phyloP scores from a whole-genome alignment of 1,284 basidiomycete species.

The Cutaneotrichosporon sp. region DNA sequence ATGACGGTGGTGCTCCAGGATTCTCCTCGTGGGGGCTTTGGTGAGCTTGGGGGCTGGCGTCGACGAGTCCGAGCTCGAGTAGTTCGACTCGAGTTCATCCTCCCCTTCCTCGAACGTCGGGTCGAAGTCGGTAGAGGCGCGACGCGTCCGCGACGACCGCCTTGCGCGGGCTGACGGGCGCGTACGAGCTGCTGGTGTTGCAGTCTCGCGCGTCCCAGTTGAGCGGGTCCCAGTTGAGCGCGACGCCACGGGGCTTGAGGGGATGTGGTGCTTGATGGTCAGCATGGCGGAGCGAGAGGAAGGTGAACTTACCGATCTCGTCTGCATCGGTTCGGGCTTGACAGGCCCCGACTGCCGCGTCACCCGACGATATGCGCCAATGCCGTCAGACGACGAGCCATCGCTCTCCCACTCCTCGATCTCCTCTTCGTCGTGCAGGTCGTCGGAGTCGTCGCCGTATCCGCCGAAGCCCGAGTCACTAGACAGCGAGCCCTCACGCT shows the following conservation, averaged over 20 bases:
- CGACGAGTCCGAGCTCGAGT: conserved; percentile 12
- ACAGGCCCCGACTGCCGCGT: background rate
- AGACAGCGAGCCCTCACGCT: background rate
- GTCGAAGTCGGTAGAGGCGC: background rate
- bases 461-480: conserved; percentile 4
- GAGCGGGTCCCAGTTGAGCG: no score
- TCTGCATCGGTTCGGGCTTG: background rate
- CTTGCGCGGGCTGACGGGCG: background rate
- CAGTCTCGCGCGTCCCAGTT: no score
- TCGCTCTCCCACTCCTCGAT: conserved; percentile 3
- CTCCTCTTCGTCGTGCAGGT: conserved; percentile 6
- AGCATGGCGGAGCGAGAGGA: background rate
- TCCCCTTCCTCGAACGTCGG: conserved; percentile 19
- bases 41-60: background rate
- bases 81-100: conserved; percentile 16
- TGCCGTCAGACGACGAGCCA: background rate
- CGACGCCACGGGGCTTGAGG: no score
- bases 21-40: conserved; percentile 11
- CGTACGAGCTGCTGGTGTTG: no score
- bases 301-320: background rate
- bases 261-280: no score
- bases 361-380: background rate
- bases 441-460: conserved; percentile 9
- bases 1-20: conserved; percentile 21
- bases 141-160: background rate